Conservation (phyloP, 352 stramenopile genomes). For the Globisporangium cederbergense region DNA sequence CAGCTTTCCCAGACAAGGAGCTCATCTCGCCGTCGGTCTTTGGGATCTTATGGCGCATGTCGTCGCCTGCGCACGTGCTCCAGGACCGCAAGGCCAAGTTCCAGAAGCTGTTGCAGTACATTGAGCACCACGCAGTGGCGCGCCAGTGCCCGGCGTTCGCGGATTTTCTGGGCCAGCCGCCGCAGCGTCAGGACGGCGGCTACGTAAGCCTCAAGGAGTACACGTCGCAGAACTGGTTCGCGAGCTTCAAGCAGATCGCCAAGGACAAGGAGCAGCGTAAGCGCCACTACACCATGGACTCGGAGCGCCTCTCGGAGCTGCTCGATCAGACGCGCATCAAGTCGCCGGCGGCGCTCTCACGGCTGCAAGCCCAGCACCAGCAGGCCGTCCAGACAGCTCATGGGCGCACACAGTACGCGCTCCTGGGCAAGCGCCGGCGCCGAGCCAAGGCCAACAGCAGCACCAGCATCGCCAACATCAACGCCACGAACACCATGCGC, state of each 20-base stretch:
- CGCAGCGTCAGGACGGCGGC: conserved; percentile 50
- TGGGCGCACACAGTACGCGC: conserved; percentile 1
- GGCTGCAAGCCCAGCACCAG: not conserved
- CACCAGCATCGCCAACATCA: not conserved
- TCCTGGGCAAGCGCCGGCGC: conserved; percentile 15
- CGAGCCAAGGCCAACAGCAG: not conserved
- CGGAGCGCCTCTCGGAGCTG: conserved; percentile 14
- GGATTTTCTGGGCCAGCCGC: conserved; percentile 55
- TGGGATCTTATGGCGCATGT: conserved; percentile 44
- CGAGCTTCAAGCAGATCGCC: conserved; percentile 53
- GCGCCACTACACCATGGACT: conserved; percentile 26
- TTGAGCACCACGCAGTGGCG: conserved; percentile 46
- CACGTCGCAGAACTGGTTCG: conserved; percentile 60
- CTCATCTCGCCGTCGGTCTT: conserved; percentile 43
- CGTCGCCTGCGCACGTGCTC: conserved; percentile 41
- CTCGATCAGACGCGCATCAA: conserved; percentile 6
- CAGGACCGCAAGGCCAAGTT: conserved; percentile 54
- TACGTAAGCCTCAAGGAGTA: conserved; percentile 80
- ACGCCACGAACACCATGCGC: not conserved
- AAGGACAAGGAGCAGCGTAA: conserved; percentile 32
- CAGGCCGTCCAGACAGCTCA: not conserved
- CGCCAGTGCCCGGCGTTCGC: conserved; percentile 33
- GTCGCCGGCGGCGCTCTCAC: not conserved
- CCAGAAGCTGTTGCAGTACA: conserved; percentile 51
- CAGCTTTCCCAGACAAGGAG: conserved; percentile 58